Evolutionary conservation across 228 moss, liverwort and hornwort genomes (phyloP), one percentile per base, ranked within the genome.

Genomic region (Sphagnum fallax): DNA sequence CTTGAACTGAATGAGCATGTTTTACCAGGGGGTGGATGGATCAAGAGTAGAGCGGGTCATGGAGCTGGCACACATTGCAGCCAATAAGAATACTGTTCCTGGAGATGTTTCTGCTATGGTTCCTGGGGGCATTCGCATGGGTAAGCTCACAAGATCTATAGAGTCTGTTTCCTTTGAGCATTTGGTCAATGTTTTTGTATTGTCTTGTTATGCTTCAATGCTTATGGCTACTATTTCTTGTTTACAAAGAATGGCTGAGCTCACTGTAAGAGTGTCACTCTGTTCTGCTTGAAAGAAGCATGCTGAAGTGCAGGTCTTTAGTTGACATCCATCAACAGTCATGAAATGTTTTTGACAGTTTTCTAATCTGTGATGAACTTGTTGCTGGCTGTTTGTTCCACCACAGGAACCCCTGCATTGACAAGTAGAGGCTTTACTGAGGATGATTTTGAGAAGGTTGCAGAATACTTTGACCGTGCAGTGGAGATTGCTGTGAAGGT

Each of bases 11-110:
- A 16, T 49, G 60, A 58, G 10, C 53, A 60, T 52, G 52, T 48
- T 14, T 11, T 73, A 14, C 1, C 81, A 88, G 96, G 97, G 97
- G 6, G 80, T 97, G 52, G 93, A 93, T 78, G 97, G 97, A 68
- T 91, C 91, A 6, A 81, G 93, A 76, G 97, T 93, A 52, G 97
- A 97, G 78, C 80, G 90, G 67, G 91, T 97, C 65, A 48, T 93
- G 93, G 97, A 97, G 85, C 87, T 97, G 49, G 80, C 97, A 14
- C 97, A 97, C 74, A 93, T 97, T 66, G 93, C 93, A 61, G 93
- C 93, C n/a, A 97, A 97, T 80, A 97, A 97, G 49, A 97, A 91
- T 67, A 91, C 93, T 14, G 97, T 97, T 49, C 93, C 90, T 16
- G 97, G 97, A 70, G 97, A 97, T 80, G 89, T 89, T 1, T 91